Conservation (phyloP, 2,329 filamentous ascomycete species). For the Claviceps fusiformis region DNA sequence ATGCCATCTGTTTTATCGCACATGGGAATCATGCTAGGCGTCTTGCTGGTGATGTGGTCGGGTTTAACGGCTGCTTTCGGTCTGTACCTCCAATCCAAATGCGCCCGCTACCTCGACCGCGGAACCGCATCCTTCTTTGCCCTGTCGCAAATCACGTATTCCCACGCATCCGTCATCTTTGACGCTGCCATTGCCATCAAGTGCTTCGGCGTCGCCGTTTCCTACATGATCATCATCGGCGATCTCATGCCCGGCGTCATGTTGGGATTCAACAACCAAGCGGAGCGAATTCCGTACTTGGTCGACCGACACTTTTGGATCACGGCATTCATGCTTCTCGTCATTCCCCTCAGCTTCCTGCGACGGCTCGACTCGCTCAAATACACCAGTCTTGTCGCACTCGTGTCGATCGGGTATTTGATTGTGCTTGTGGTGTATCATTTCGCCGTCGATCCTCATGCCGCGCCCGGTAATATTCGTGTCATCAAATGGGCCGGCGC, state of each 20-base stretch:
- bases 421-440: conserved; percentile 90
- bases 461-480: conserved; percentile 60
- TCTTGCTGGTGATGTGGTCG: conserved; percentile 80
- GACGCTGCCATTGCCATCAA: conserved; percentile 94
- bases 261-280: conserved; percentile 58
- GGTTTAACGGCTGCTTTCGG: conserved; percentile 81
- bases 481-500: conserved; percentile 68
- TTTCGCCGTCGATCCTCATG: conserved; percentile 66
- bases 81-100: conserved; percentile 85
- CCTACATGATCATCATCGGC: conserved; percentile 96
- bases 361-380: conserved; percentile 88
- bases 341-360: conserved; percentile 89
- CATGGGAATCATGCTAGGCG: conserved; percentile 81
- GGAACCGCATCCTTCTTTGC: conserved; percentile 88
- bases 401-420: conserved; percentile 88
- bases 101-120: conserved; percentile 82
- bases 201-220: conserved; percentile 94
- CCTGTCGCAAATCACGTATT: conserved; percentile 92
- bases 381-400: conserved; percentile 84
- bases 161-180: conserved; percentile 88
- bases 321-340: conserved; percentile 89
- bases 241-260: conserved; percentile 96
- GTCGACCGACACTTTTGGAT: conserved; percentile 94
- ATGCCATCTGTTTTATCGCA: conserved; percentile 93
- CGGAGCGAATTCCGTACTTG: conserved; percentile 53